Base-by-base conservation (phyloP, 2,329 filamentous ascomycete genomes). In the Verticillium isaacii region DNA sequence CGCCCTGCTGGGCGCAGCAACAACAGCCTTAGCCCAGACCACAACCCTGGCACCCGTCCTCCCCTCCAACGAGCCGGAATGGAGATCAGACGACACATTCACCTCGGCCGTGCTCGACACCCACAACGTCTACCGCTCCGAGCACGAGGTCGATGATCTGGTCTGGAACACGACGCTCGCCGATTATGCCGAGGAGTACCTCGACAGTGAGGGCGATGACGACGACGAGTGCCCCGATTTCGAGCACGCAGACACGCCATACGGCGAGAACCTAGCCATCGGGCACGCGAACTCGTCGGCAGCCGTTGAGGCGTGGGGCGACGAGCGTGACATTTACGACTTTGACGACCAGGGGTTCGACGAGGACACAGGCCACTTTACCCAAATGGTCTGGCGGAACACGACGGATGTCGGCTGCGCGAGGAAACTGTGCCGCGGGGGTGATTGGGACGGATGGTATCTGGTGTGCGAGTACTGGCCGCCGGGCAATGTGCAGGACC, bases 231-330 rank as follows among this genome's bases (percentile, higher is more conserved):
- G 59, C 55, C 84, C 83, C 72, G 68, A 70, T 2, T 85, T 87
- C 65, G 70, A 74, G 59, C 86, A 89, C 74, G 84, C 78, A 65
- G 41, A 36, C 17, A 87, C 87, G 0, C 85, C 87, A 0, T 87
- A 87, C 64, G 90, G 90, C 68, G 90, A 93, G 75, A 93, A 93
- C 73, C 81, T 93, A 3, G 89, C 89, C 8, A 79, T 86, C 5
- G 89, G 89, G 4, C 92, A 86, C 70, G 65, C 77, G 0, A 86
- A 89, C 68, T 83, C 82, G 1, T 82, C 82, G 0, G 77, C 80
- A 3, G 80, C 83, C 58, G 78, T 93, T n/a, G 82, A 85, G 55
- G 83, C 81, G 1, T 93, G 90, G 89, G 90, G 85, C 19, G 70
- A 81, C 65, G 87, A 91, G 74, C 72, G 84, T 12, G 68, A 72